A percentile compares a stretch with the other conserved stretches of the same genome.
phyloP scores from a whole-genome alignment of 129 eudicot species.

The Silybum marianum region DNA sequence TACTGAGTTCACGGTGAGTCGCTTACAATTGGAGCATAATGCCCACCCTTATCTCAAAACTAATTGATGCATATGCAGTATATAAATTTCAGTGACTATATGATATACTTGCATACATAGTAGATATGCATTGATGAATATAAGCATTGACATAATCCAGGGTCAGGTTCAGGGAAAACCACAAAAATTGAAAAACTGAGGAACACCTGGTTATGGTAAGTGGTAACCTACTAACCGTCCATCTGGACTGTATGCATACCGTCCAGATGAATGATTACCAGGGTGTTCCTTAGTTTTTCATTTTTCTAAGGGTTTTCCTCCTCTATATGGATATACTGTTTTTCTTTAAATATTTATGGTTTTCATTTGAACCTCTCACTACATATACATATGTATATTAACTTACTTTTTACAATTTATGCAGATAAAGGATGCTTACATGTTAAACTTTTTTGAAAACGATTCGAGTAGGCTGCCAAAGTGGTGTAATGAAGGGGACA shows the following conservation, averaged over 20 bases:
- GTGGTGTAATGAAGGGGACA: constrained; percentile 93
- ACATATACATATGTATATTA: neutral
- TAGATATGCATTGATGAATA: neutral
- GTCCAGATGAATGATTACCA: no score
- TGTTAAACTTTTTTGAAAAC: constrained; percentile 77
- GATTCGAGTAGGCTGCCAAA: constrained; percentile 78
- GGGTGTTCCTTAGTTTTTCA: no score
- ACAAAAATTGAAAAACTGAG: no score
- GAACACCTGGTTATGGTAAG: no score
- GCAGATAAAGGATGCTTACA: constrained; percentile 97
- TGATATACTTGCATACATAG: neutral
- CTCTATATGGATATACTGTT: no score
- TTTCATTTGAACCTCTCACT: neutral
- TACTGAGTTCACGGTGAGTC: constrained; percentile 95
- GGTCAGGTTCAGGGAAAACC: no score
- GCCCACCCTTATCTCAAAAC: neutral
- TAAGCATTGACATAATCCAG: neutral
- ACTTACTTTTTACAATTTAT: constrained; percentile 17
- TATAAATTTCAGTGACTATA: neutral
- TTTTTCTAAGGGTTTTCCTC: no score
- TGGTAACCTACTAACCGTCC: no score
- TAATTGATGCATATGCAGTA: neutral
- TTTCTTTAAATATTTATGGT: neutral
- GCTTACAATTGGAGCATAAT: neutral
- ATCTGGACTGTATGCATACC: no score